A percentile compares a stretch with the other conserved stretches of the same genome.
phyloP scores from a whole-genome alignment of 169 alveolate genomes.

The Plasmodium billcollinsi region DNA sequence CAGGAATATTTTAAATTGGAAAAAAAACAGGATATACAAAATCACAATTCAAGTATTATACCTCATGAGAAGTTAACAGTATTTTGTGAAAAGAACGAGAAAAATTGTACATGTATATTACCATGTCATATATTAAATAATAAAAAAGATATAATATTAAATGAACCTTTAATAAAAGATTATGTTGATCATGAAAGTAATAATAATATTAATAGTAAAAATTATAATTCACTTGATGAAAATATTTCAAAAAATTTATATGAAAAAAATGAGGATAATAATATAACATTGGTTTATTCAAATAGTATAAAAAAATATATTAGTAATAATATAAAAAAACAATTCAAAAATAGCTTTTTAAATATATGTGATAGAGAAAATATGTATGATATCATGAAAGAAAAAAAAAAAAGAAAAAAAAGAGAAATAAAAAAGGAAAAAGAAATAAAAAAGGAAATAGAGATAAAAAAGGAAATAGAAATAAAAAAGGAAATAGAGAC shows the following conservation, averaged over 20 bases:
- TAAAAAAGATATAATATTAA: neutral
- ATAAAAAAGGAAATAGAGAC: neutral
- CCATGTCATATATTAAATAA: neutral
- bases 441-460: neutral
- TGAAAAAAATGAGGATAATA: too few species aligned
- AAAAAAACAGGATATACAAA: slow-evolving; percentile 1
- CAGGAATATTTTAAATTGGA: slow-evolving; percentile 50
- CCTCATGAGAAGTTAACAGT: neutral
- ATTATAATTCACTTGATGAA: too few species aligned
- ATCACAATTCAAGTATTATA: neutral
- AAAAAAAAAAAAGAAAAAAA: too few species aligned
- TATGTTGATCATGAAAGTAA: neutral
- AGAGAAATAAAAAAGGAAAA: neutral
- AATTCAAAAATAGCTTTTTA: too few species aligned
- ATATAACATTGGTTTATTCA: too few species aligned
- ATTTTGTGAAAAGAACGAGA: neutral
- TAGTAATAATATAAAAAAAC: too few species aligned
- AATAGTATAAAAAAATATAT: too few species aligned
- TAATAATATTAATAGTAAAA: neutral
- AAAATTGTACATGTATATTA: too few species aligned
- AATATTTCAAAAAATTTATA: too few species aligned
- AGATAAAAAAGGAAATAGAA: neutral
- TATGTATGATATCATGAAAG: too few species aligned
- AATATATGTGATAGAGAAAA: too few species aligned
- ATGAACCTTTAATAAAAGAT: neutral